Conservation (phyloP, 306 rosid genomes). For the Trichosanthes truncata region DNA sequence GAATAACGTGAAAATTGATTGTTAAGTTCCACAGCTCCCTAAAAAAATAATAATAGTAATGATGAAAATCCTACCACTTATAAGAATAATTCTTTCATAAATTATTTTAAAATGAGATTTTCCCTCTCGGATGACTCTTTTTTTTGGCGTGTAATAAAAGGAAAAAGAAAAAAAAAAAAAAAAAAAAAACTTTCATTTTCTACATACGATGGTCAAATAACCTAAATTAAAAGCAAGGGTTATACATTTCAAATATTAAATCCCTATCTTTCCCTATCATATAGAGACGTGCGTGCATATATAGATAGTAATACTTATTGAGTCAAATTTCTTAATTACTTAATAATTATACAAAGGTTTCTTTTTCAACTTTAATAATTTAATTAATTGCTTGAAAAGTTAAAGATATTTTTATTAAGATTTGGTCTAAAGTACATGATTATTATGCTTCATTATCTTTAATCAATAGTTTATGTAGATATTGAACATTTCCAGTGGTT, state of each 20-base stretch:
- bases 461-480: neutral
- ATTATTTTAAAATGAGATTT: neutral
- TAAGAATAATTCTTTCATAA: neutral
- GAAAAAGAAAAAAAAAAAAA: neutral
- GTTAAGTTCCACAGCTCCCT: neutral
- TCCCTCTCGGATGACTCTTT: neutral
- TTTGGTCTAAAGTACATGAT: neutral
- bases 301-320: neutral
- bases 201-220: neutral
- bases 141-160: neutral
- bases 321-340: neutral
- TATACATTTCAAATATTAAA: neutral
- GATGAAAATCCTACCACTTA: neutral
- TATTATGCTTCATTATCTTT: neutral
- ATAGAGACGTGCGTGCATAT: neutral
- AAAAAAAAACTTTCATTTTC: neutral
- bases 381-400: slow-evolving; percentile 3
- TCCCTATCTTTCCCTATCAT: neutral
- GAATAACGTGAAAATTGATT: neutral
- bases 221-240: neutral
- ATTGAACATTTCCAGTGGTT: neutral
- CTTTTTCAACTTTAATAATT: neutral
- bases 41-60: too few species aligned
- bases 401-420: neutral
- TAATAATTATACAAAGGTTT: neutral